Base-by-base conservation (phyloP, 371 early-diverging fungal species). In the Phascolomyces articulosus region DNA sequence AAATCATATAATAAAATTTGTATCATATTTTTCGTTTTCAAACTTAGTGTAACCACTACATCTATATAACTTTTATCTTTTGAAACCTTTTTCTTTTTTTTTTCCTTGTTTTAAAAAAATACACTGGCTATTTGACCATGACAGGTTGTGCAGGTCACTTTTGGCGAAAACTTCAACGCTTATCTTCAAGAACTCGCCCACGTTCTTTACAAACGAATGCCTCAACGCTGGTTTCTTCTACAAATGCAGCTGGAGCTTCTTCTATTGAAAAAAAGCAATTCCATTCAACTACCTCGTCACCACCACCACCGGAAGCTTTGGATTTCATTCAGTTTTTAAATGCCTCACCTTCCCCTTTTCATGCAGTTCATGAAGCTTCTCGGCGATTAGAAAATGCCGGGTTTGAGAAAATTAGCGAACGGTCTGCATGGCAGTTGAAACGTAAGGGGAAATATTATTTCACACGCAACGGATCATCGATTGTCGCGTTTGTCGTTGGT, bases 401-500 rank as follows among this genome's bases (percentile, higher is more conserved):
- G 0, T 98, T 94, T 78, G 69, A 85, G 62, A 92, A 94, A 79
- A 84, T 98, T 64, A 90, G 88, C 66, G 98, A 98, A 74, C 87
- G 90, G 57, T 91, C 92, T 56, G 82, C 74, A 74, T 97, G 97
- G 96, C 73, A 80, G 20, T 82, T 78, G 40, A 60, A 62, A 28
- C 72, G 96, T 66, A 72, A 87, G 70, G 96, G 97, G 40, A 92
- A 92, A 64, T 97, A 97, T 85, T 98, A 86, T 68, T 96, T 95
- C 74, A 97, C 97, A n/a, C 88, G 97, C 63, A 97, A 98, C 79
- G 89, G 88, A 41, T 91, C 91, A 18, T 87, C 94, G 11, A 85
- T 99, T 48, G 88, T 98, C 57, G 98, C 97, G 4, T 98, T 99
- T 79, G 91, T 91, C 13, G 92, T 97, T 28, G 97, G 97, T 60